Base-by-base conservation (phyloP, 1,139 yeast genomes). In the Suhomyces coccinellae region DNA sequence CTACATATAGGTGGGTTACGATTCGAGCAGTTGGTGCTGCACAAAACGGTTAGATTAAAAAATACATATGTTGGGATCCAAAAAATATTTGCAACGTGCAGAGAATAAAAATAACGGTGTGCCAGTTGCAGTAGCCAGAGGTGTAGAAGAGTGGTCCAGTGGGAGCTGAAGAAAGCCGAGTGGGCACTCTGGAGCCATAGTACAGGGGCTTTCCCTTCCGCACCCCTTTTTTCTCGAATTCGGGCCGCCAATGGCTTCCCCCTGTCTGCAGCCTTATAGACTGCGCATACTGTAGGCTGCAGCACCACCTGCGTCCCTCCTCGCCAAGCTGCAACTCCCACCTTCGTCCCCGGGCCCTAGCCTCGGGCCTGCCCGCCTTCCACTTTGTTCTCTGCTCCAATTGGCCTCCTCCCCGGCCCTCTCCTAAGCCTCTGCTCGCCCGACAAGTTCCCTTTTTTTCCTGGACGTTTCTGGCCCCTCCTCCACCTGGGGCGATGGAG, bases 21-120 rank as follows among this genome's bases (percentile, higher is more conserved):
- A 41, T 41, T 33, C 28, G 13, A 7, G n/a, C 9, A 10, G 16
- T 22, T 27, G 9, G 26, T 24, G 30, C 34, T 35, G 38, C 43
- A 40, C 44, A 36, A 41, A 39, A 36, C 35, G 29, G 31, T 36
- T 41, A 32, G 40, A 32, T 33, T 41, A 41, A 41, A 41, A 41
- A 41, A 41, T 41, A 41, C 30, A 40, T 17, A 27, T 29, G 27
- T 37, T 20, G 33, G 28, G 20, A 17, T 17, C n/a, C 26, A 41
- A 41, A 41, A 41, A 34, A 41, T 41, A 36, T 27, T 33, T 12
- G 20, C 32, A 40, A 15, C 38, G 43, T 40, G 43, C 38, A 34
- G 30, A 34, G 43, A 40, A 34, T 13, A 38, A 38, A 22, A 38
- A 30, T 31, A 28, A 36, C 27, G 33, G 39, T n/a, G n/a, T 20